Conservation (phyloP, 2,329 filamentous ascomycete species). For the Monosporascus sp. region DNA sequence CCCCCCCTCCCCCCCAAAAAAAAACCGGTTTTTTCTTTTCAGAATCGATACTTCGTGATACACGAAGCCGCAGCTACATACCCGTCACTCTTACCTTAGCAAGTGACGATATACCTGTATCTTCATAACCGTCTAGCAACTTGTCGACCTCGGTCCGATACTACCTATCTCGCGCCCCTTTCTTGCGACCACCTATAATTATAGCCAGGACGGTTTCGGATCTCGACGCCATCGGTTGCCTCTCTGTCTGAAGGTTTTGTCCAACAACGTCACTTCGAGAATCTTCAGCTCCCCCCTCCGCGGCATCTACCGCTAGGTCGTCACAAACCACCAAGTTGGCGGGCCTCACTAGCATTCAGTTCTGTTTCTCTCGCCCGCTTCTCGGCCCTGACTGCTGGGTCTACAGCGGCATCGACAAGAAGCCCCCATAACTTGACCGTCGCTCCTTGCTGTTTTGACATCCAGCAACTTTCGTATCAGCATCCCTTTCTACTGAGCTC, state of each 20-base stretch:
- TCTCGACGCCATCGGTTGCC: neutral
- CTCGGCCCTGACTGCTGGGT: slow-evolving; percentile 90
- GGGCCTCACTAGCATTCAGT: slow-evolving; percentile 67
- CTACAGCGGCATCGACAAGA: slow-evolving; percentile 93
- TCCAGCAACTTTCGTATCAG: too few relatives aligned
- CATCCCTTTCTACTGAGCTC: neutral
- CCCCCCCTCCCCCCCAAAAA: too few relatives aligned
- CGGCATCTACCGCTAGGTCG: slow-evolving; percentile 21
- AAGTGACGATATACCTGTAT: neutral
- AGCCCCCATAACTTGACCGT: slow-evolving; percentile 82
- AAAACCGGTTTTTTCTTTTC: too few relatives aligned
- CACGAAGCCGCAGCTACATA: neutral
- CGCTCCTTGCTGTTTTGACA: slow-evolving; percentile 23
- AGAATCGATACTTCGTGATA: neutral
- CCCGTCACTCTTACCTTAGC: neutral
- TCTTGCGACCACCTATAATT: too few relatives aligned
- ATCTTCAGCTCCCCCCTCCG: slow-evolving; percentile 13
- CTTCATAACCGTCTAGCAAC: neutral
- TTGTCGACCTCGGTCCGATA: neutral
- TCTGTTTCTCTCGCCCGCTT: slow-evolving; percentile 79
- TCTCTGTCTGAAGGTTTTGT: slow-evolving; percentile 3
- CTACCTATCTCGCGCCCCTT: neutral
- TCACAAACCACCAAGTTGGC: slow-evolving; percentile 79
- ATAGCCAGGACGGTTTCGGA: too few relatives aligned
- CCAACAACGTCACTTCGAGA: slow-evolving; percentile 20